Percentiles rank a stretch among this genome's conserved stretches.
These are phyloP conservation scores for Phaeotremella fagi DNA, from an alignment of 768 basidiomycete genomes.

Conservation along the genomic window DNA sequence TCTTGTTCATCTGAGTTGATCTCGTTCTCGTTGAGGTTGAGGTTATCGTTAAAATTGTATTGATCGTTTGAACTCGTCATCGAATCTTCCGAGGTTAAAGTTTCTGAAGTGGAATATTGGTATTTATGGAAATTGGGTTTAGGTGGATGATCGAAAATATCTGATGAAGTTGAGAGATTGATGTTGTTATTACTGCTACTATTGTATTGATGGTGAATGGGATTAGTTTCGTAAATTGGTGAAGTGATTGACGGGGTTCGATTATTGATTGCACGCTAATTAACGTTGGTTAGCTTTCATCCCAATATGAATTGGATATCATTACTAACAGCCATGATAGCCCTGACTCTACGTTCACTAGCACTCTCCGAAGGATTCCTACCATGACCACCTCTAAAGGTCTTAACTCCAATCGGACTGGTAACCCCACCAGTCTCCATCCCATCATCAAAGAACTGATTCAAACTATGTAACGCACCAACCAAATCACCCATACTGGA, in stretches of 20 bases:
- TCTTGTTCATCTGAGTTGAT: background rate
- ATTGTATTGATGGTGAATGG: slow-evolving; percentile 4
- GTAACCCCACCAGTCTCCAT: slow-evolving; percentile 10
- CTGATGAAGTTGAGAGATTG: slow-evolving; percentile 15
- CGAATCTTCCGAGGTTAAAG: background rate
- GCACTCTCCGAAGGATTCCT: slow-evolving; percentile 19
- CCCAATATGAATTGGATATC: background rate
- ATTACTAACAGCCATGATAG: slow-evolving; percentile 42
- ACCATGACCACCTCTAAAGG: slow-evolving; percentile 9
- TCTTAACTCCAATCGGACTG: background rate
- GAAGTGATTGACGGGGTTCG: slow-evolving; percentile 33
- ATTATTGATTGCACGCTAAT: slow-evolving; percentile 19
- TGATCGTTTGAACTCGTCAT: background rate
- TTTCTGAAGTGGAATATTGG: background rate
- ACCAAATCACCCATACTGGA: slow-evolving; percentile 61
- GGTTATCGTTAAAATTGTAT: background rate
- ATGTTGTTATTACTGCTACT: no score
- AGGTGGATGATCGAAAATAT: slow-evolving; percentile 1
- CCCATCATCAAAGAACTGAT: slow-evolving; percentile 49
- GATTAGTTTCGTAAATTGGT: slow-evolving; percentile 25
- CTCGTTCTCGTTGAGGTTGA: background rate
- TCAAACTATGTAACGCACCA: slow-evolving; percentile 48
- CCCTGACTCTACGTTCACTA: slow-evolving; percentile 33
- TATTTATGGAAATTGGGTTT: background rate
- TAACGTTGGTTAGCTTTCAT: background rate